Evolutionary conservation across 176 grass and related monocot species (phyloP).

Genomic region (Hyparrhenia diplandra): DNA sequence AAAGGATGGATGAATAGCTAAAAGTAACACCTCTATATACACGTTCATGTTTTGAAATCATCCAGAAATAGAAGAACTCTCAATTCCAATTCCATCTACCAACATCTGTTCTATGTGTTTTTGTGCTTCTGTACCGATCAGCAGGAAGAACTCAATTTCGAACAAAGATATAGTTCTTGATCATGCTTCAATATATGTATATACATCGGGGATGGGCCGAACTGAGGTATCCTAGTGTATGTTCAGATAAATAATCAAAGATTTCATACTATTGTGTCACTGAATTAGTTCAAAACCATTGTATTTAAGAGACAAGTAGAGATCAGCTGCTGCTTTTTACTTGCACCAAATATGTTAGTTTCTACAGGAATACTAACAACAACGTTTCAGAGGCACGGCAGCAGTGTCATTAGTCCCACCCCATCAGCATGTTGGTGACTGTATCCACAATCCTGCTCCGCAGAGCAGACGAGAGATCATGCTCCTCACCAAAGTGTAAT

Average conservation of each 20-base stretch:
- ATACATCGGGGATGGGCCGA: neutral
- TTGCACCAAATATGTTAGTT: neutral
- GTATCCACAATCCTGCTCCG: slow-evolving; percentile 40
- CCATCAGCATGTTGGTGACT: slow-evolving; percentile 79
- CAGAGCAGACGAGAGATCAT: slow-evolving; percentile 34
- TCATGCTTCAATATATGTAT: neutral
- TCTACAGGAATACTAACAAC: neutral
- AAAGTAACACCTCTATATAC: neutral
- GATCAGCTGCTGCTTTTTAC: neutral
- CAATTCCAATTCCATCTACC: neutral
- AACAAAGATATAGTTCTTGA: neutral
- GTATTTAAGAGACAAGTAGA: neutral
- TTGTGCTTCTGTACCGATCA: neutral
- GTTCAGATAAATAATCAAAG: too few relatives aligned
- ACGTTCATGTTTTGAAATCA: neutral
- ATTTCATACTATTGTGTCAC: neutral
- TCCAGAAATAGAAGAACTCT: neutral
- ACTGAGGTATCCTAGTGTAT: neutral
- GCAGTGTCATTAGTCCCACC: slow-evolving; percentile 49
- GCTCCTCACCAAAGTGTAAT: slow-evolving; percentile 57
- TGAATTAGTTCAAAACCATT: neutral
- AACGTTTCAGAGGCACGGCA: neutral
- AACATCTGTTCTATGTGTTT: neutral
- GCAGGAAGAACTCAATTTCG: neutral
- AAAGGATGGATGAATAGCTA: neutral